Conservation (phyloP, 495 filamentous ascomycete species). For the Friedmanniomyces endolithicus region DNA sequence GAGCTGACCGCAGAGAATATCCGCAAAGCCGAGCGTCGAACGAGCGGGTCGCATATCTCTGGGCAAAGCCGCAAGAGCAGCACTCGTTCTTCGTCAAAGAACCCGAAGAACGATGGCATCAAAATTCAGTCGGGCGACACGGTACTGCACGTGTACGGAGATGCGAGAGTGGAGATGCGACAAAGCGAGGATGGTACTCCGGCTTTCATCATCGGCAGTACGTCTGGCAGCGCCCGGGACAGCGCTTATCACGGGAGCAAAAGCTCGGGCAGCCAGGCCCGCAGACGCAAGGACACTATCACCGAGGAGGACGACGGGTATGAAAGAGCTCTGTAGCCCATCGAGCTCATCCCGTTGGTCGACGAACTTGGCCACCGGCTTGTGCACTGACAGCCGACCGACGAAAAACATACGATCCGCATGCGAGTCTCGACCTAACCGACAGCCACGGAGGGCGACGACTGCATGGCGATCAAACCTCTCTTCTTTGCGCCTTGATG, state of each 20-base stretch:
- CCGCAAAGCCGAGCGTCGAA: not conserved
- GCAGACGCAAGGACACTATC: slow-evolving; percentile 5
- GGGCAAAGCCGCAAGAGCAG: slow-evolving; percentile 12
- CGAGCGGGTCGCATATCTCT: slow-evolving; percentile 8
- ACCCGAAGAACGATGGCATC: not conserved
- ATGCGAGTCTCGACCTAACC: too few relatives aligned
- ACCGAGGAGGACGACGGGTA: slow-evolving; percentile 5
- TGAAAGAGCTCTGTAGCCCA: not conserved
- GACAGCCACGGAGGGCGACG: not conserved
- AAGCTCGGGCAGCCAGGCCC: slow-evolving; percentile 10
- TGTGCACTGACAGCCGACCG: not conserved
- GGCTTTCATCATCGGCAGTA: slow-evolving; percentile 3
- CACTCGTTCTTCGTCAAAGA: slow-evolving; percentile 2
- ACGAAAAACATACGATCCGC: too few relatives aligned
- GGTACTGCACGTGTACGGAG: slow-evolving; percentile 10
- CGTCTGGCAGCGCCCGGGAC: not conserved
- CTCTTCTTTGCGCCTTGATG: not conserved
- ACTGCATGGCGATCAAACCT: not conserved
- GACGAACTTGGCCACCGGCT: too few relatives aligned
- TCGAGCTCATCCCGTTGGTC: not conserved
- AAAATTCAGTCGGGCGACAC: slow-evolving; percentile 5
- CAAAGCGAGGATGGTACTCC: slow-evolving; percentile 6
- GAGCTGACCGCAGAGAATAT: slow-evolving; percentile 17
- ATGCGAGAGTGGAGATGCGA: slow-evolving; percentile 4
- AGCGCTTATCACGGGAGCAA: slow-evolving; percentile 15